Percentiles rank a stretch among this genome's conserved stretches.
Conservation (phyloP, 2,329 filamentous ascomycete species). For the Colletotrichum musicola region DNA sequence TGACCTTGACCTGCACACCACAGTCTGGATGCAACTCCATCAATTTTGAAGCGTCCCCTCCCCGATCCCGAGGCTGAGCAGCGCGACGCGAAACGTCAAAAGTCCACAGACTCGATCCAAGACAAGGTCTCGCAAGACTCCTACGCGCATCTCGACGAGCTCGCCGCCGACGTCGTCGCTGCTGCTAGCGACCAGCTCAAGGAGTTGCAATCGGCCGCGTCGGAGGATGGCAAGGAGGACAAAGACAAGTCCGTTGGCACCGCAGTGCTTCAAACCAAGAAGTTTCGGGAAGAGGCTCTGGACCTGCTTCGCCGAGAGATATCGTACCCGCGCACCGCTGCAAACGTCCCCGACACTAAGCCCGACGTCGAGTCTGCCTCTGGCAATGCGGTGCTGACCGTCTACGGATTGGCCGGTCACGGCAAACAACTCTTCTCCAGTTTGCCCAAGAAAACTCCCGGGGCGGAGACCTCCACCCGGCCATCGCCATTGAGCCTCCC, state of each 20-base stretch:
- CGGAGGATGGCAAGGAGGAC: slow-evolving; percentile 44
- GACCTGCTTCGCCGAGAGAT: slow-evolving; percentile 73
- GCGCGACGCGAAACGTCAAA: slow-evolving; percentile 71
- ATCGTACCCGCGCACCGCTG: slow-evolving; percentile 59
- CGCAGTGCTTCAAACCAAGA: slow-evolving; percentile 55
- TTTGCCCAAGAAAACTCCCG: slow-evolving; percentile 72
- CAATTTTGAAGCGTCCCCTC: slow-evolving; percentile 67
- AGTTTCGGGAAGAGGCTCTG: slow-evolving; percentile 74
- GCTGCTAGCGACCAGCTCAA: slow-evolving; percentile 62
- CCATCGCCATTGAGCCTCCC: slow-evolving; percentile 63
- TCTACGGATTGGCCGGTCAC: slow-evolving; percentile 80
- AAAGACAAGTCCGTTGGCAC: slow-evolving; percentile 51
- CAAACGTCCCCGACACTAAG: slow-evolving; percentile 50
- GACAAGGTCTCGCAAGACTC: slow-evolving; percentile 65
- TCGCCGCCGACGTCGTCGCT: slow-evolving; percentile 69
- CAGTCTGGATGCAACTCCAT: slow-evolving; percentile 68
- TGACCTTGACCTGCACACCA: slow-evolving; percentile 49
- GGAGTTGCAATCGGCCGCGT: slow-evolving; percentile 55
- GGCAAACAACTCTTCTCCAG: slow-evolving; percentile 89
- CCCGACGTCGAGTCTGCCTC: slow-evolving; percentile 54
- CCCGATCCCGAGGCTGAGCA: slow-evolving; percentile 59
- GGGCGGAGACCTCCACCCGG: slow-evolving; percentile 57
- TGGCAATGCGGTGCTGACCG: slow-evolving; percentile 73
- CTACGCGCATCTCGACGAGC: slow-evolving; percentile 74
- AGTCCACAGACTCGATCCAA: slow-evolving; percentile 64